Evolutionary conservation across 1,284 basidiomycete species (phyloP).

Genomic region (Fomitopsis schrenkii): DNA sequence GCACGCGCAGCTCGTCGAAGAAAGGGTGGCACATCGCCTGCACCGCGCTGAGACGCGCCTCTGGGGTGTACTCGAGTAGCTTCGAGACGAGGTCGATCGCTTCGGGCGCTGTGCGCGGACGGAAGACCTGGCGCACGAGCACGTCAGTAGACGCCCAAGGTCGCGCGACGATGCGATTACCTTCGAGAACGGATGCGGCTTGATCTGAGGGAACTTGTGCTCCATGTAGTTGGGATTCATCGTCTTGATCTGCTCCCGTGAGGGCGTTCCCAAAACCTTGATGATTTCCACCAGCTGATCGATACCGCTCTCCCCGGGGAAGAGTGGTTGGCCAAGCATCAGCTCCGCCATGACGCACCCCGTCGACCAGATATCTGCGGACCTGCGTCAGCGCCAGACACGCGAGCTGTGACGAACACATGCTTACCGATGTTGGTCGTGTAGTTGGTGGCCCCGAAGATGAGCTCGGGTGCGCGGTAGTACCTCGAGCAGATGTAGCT

Average conservation of each 20-base stretch:
- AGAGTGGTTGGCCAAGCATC: slow-evolving; percentile 98
- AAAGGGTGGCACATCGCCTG: slow-evolving; percentile 96
- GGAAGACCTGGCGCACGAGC: slow-evolving; percentile 75
- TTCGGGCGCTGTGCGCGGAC: slow-evolving; percentile 93
- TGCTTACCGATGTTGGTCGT: slow-evolving; percentile 97
- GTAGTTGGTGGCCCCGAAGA: slow-evolving; percentile 99
- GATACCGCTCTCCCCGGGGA: slow-evolving; percentile 99
- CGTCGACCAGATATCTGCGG: slow-evolving; percentile 96
- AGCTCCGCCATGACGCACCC: slow-evolving; percentile 99
- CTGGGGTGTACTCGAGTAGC: slow-evolving; percentile 96
- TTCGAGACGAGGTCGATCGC: slow-evolving; percentile 96
- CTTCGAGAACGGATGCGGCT: slow-evolving; percentile 94
- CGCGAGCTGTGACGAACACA: not conserved
- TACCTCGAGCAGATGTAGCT: slow-evolving; percentile 99
- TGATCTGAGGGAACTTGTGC: slow-evolving; percentile 99
- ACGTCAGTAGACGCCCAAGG: slow-evolving; percentile 8
- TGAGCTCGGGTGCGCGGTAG: slow-evolving; percentile 98
- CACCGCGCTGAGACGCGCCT: slow-evolving; percentile 85
- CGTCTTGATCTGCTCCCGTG: slow-evolving; percentile 99
- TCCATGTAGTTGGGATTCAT: slow-evolving; percentile 99
- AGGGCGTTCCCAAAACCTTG: slow-evolving; percentile 98
- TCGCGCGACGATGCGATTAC: slow-evolving; percentile 33
- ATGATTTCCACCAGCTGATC: slow-evolving; percentile 99
- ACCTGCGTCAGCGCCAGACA: not conserved
- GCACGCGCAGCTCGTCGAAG: slow-evolving; percentile 93